These are phyloP conservation scores for Gracilaria gracilis DNA, from an alignment of 23 red algal species.

Conservation along the genomic window DNA sequence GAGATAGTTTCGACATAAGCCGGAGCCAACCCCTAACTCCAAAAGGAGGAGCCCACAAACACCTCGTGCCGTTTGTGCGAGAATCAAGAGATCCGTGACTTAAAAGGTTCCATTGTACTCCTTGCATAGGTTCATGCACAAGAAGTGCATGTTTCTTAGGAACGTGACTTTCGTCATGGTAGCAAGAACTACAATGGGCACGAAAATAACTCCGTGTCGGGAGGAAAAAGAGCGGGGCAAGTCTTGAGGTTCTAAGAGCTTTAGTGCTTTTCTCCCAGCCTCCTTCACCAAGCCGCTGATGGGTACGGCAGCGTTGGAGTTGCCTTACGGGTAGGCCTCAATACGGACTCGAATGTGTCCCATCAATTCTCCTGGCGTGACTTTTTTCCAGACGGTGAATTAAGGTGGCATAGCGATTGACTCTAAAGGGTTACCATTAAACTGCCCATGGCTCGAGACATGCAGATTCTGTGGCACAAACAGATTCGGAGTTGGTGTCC, in stretches of 20 bases:
- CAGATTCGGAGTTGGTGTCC: background rate
- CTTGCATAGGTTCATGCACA: no score
- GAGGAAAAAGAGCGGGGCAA: background rate
- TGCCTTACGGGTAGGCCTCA: background rate
- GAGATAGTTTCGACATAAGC: background rate
- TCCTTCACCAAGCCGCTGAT: background rate
- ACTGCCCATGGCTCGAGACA: background rate
- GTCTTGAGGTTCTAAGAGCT: background rate
- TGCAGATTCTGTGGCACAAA: background rate
- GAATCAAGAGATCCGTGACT: background rate
- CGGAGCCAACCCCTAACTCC: background rate
- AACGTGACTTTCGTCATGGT: background rate
- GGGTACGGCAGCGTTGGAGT: background rate
- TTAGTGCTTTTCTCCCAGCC: background rate
- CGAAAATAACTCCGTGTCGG: background rate
- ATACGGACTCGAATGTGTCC: constrained; percentile 12
- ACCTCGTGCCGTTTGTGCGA: background rate
- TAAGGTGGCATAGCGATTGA: background rate
- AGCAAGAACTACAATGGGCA: background rate
- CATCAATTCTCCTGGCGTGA: constrained; percentile 9
- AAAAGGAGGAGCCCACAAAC: background rate
- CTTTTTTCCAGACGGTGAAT: background rate
- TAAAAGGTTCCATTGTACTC: no score
- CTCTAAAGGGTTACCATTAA: no score
- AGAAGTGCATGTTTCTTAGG: background rate